Percentiles rank a stretch among this genome's conserved stretches.
These are phyloP conservation scores for Calonectria pteridis DNA, from an alignment of 2,329 filamentous ascomycete genomes.

Conservation along the genomic window DNA sequence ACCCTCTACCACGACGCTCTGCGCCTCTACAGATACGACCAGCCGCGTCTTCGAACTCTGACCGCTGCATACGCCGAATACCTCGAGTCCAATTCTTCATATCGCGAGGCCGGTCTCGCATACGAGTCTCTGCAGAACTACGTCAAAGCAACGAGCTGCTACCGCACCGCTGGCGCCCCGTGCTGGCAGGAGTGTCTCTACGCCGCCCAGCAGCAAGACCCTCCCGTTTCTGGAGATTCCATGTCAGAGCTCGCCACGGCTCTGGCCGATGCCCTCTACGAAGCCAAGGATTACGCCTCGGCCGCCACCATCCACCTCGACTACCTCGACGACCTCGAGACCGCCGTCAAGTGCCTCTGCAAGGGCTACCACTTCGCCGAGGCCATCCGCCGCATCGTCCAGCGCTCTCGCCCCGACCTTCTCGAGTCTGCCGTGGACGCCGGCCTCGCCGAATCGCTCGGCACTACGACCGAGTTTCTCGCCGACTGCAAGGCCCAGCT, in stretches of 20 bases:
- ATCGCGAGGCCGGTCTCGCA: slow-evolving; percentile 88
- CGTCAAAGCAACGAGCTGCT: slow-evolving; percentile 81
- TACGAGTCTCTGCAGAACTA: slow-evolving; percentile 89
- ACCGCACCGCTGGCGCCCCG: slow-evolving; percentile 79
- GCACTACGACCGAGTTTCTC: slow-evolving; percentile 87
- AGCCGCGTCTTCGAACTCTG: slow-evolving; percentile 73
- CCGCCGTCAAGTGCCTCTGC: slow-evolving; percentile 83
- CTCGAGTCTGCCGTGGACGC: slow-evolving; percentile 79
- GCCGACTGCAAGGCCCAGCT: slow-evolving; percentile 93
- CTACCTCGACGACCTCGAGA: slow-evolving; percentile 79
- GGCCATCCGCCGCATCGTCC: slow-evolving; percentile 82
- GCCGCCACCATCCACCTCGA: slow-evolving; percentile 86
- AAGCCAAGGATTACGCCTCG: slow-evolving; percentile 85
- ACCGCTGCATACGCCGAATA: slow-evolving; percentile 84
- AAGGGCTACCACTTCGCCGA: slow-evolving; percentile 89
- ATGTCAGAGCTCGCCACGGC: slow-evolving; percentile 77
- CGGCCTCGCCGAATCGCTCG: slow-evolving; percentile 84
- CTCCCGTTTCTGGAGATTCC: slow-evolving; percentile 70
- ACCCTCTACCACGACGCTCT: slow-evolving; percentile 83
- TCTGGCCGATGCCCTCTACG: slow-evolving; percentile 83
- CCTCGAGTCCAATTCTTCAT: slow-evolving; percentile 79
- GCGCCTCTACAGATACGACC: slow-evolving; percentile 86
- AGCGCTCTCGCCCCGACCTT: slow-evolving; percentile 71
- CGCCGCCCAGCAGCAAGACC: slow-evolving; percentile 75
- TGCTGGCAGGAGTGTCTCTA: slow-evolving; percentile 94